These are phyloP conservation scores for Calonectria hawksworthii DNA, from an alignment of 2,329 filamentous ascomycete genomes.

Conservation along the genomic window DNA sequence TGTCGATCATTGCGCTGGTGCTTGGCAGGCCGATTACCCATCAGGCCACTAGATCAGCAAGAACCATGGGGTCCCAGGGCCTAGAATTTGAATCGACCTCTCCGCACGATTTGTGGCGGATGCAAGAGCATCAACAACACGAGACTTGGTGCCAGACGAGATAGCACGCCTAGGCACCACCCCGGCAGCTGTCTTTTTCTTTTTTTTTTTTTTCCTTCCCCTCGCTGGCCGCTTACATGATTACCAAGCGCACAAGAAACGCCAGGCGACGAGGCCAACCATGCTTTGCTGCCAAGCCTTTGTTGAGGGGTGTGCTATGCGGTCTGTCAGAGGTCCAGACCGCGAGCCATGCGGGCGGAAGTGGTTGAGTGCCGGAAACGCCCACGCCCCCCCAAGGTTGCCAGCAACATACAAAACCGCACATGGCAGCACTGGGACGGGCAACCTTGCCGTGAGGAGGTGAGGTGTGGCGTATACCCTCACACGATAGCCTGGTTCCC, in stretches of 20 bases:
- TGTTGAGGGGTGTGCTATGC: conserved; percentile 10
- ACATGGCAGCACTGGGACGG: neutral
- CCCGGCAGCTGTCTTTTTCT: neutral
- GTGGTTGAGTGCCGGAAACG: conserved; percentile 6
- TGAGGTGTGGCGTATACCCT: conserved; percentile 21
- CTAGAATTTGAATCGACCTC: conserved; percentile 29
- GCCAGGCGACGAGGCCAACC: neutral
- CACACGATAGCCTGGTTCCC: neutral
- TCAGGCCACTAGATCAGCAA: conserved; percentile 18
- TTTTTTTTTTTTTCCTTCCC: neutral
- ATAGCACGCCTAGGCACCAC: conserved; percentile 15
- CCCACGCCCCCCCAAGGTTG: conserved; percentile 6
- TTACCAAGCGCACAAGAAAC: conserved; percentile 5
- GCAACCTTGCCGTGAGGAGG: conserved; percentile 13
- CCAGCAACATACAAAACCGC: neutral
- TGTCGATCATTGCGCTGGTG: conserved; percentile 25
- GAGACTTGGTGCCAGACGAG: neutral
- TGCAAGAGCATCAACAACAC: conserved; percentile 6
- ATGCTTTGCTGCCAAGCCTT: conserved; percentile 10
- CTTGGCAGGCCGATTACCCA: conserved; percentile 15
- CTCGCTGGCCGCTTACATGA: neutral
- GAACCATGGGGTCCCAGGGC: conserved; percentile 21
- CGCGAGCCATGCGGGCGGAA: neutral
- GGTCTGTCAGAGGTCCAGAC: conserved; percentile 20
- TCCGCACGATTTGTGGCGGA: conserved; percentile 19